A percentile compares a stretch with the other conserved stretches of the same genome.
phyloP scores from a whole-genome alignment of 2,329 filamentous ascomycete genomes.

The Fusarium ambrosium region DNA sequence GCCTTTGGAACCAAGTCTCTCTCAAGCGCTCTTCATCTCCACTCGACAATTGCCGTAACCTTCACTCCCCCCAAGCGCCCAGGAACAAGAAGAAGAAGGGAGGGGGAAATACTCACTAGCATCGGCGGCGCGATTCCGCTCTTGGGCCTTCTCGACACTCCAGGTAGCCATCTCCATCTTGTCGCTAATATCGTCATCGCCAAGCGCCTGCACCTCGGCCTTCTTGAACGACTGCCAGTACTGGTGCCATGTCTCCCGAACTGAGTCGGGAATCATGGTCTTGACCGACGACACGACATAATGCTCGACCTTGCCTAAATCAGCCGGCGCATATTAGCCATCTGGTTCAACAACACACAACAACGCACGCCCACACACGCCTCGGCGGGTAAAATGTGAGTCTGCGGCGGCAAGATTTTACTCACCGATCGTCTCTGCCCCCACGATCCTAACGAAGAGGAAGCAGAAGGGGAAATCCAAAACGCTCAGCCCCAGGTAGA shows the following conservation, averaged over 20 bases:
- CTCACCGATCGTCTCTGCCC: conserved; percentile 86
- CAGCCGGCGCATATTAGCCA: conserved; percentile 30
- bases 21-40: conserved; percentile 15
- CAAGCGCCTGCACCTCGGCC: conserved; percentile 58
- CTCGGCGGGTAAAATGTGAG: conserved; percentile 15
- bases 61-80: conserved; percentile 18
- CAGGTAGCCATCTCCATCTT: conserved; percentile 66
- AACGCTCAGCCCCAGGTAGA: conserved; percentile 86
- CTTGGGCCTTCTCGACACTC: conserved; percentile 74
- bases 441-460: conserved; percentile 83
- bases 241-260: conserved; percentile 67
- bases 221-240: conserved; percentile 63
- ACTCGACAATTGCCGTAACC: conserved; percentile 5
- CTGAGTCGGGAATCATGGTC: conserved; percentile 70
- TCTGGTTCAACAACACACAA: neutral
- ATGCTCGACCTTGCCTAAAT: conserved; percentile 72
- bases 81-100: conserved; percentile 10
- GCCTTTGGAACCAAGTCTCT: conserved; percentile 26
- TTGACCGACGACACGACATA: conserved; percentile 72
- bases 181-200: conserved; percentile 59
- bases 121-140: conserved; percentile 71
- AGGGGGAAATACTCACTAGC: conserved; percentile 75
- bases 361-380: neutral
- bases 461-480: conserved; percentile 98
- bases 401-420: conserved; percentile 8